These are phyloP conservation scores for Verticillium klebahnii DNA, from an alignment of 2,329 filamentous ascomycete species.

Conservation along the genomic window DNA sequence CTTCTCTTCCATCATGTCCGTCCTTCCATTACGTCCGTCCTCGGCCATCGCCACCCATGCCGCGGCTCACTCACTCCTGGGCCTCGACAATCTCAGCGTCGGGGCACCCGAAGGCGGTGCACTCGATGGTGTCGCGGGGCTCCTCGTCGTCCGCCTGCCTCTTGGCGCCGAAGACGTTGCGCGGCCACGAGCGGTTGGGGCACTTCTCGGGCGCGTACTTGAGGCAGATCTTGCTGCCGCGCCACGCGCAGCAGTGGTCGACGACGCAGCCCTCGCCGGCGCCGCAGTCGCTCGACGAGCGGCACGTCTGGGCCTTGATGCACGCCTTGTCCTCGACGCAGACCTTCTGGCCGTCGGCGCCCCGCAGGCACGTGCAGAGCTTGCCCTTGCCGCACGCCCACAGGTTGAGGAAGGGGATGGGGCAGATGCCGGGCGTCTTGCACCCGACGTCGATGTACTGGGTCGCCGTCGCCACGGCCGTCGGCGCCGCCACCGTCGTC, in stretches of 20 bases:
- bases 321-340: constrained; percentile 3
- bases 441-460: constrained; percentile 2
- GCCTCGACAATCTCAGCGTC: not conserved
- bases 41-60: not conserved
- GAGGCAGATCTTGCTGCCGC: constrained; percentile 4
- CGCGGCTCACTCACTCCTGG: not conserved
- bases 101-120: constrained; percentile 1
- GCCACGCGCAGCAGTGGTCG: constrained; percentile 2
- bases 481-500: constrained; percentile 30
- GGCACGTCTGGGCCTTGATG: not conserved
- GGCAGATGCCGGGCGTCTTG: not conserved
- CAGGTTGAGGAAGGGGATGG: constrained; percentile 2
- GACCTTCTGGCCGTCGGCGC: not conserved
- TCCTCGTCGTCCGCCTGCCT: not conserved
- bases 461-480: constrained; percentile 33
- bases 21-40: not conserved
- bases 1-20: not conserved
- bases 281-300: not conserved
- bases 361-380: constrained; percentile 3
- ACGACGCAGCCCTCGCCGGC: constrained; percentile 5
- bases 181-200: not conserved
- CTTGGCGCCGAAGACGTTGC: not conserved
- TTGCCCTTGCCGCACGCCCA: constrained; percentile 2
- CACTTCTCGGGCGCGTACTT: constrained; percentile 3
- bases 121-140: not conserved